Evolutionary conservation across 2,329 filamentous ascomycete genomes (phyloP).

Genomic region (Fusarium xylarioides): DNA sequence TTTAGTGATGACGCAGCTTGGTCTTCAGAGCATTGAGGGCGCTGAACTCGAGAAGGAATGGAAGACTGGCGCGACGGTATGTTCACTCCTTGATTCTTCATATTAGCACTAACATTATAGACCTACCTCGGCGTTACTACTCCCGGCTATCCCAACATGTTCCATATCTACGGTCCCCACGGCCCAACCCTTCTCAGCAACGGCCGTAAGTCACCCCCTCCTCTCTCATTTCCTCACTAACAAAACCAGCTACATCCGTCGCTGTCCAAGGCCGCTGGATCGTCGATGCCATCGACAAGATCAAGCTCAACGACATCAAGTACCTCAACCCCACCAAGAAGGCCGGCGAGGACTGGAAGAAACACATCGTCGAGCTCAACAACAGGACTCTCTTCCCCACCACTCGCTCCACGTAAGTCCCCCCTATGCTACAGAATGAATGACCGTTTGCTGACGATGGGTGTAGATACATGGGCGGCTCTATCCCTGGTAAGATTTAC

Average conservation of each 20-base stretch:
- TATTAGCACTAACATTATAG: background rate
- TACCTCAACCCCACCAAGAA: slow-evolving; percentile 60
- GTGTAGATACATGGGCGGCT: slow-evolving; percentile 66
- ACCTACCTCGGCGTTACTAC: slow-evolving; percentile 58
- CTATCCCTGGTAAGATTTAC: slow-evolving; percentile 61
- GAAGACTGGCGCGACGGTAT: slow-evolving; percentile 47
- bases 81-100: rapidly evolving
- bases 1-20: slow-evolving; percentile 56
- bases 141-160: slow-evolving; percentile 60
- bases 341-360: slow-evolving; percentile 59
- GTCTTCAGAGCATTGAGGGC: slow-evolving; percentile 52
- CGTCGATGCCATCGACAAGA: slow-evolving; percentile 58
- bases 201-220: slow-evolving; percentile 47
- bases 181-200: slow-evolving; percentile 65
- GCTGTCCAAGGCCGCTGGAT: slow-evolving; percentile 68
- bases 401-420: slow-evolving; percentile 40
- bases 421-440: too few species aligned
- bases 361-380: slow-evolving; percentile 56
- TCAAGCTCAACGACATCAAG: slow-evolving; percentile 55
- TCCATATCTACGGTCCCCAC: slow-evolving; percentile 65
- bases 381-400: slow-evolving; percentile 59
- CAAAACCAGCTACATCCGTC: slow-evolving; percentile 51
- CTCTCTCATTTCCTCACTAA: background rate
- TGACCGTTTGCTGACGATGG: slow-evolving; percentile 32
- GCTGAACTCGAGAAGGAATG: slow-evolving; percentile 54